Percentiles rank a stretch among this genome's conserved stretches.
phyloP scores from a whole-genome alignment of 768 basidiomycete genomes.

The Phanerochaete carnosa region DNA sequence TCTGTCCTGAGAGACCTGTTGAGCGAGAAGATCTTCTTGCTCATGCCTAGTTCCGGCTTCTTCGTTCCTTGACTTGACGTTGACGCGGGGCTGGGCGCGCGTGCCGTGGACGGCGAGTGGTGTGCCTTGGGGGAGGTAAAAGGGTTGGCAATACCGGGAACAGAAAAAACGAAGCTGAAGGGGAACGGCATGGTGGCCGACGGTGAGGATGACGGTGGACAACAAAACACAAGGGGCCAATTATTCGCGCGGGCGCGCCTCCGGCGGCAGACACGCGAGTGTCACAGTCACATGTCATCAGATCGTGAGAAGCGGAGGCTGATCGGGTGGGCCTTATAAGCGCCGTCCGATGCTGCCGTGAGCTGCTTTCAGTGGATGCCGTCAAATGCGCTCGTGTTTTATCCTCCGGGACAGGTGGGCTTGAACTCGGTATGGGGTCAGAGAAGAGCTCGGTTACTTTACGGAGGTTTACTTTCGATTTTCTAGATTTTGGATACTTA shows the following conservation, averaged over 20 bases:
- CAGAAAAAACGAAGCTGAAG: slow-evolving; percentile 67
- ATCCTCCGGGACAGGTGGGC: too few relatives aligned
- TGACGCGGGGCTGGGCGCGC: neutral
- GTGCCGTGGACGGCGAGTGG: slow-evolving; percentile 9
- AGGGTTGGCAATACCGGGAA: slow-evolving; percentile 67
- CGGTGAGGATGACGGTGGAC: slow-evolving; percentile 8
- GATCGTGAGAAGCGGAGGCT: neutral
- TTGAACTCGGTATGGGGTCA: too few relatives aligned
- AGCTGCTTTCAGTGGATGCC: too few relatives aligned
- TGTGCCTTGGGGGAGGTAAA: slow-evolving; percentile 36
- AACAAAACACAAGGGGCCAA: neutral
- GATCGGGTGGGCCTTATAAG: neutral
- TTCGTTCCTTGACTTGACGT: neutral
- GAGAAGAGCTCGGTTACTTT: too few relatives aligned
- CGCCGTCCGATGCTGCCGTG: too few relatives aligned
- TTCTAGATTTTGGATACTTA: too few relatives aligned
- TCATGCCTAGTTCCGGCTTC: slow-evolving; percentile 25
- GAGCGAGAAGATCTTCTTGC: slow-evolving; percentile 12
- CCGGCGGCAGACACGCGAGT: slow-evolving; percentile 1
- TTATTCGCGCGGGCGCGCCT: neutral
- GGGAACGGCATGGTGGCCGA: slow-evolving; percentile 41
- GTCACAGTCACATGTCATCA: neutral
- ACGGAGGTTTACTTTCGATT: too few relatives aligned
- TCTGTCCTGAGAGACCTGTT: slow-evolving; percentile 19
- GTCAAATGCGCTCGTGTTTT: too few relatives aligned